Percentiles rank a stretch among this genome's conserved stretches.
phyloP scores from a whole-genome alignment of 2,329 filamentous ascomycete genomes.

The Ascochyta clinopodiicola region DNA sequence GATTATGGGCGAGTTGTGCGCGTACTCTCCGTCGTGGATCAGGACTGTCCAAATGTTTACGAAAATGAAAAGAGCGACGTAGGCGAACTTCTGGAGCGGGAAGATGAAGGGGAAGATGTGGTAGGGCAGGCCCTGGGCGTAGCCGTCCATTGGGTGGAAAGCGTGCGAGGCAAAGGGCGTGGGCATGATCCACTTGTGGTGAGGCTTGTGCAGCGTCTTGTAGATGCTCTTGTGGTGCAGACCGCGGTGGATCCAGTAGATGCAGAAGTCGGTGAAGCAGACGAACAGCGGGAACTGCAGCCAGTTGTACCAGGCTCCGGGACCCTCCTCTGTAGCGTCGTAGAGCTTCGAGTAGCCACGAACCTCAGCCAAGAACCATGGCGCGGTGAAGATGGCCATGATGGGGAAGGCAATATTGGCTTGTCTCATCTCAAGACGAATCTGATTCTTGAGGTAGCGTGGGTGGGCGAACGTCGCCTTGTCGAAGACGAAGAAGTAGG shows the following conservation, averaged over 20 bases:
- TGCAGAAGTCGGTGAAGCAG: conserved; percentile 84
- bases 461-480: conserved; percentile 88
- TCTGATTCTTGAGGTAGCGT: conserved; percentile 94
- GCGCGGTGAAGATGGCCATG: conserved; percentile 82
- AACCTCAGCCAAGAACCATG: conserved; percentile 83
- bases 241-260: conserved; percentile 90
- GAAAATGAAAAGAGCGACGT: conserved; percentile 84
- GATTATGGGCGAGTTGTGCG: conserved; percentile 86
- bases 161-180: conserved; percentile 91
- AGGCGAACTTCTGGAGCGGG: conserved; percentile 89
- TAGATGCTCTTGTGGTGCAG: conserved; percentile 83
- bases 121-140: conserved; percentile 86
- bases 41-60: conserved; percentile 98
- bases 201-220: conserved; percentile 91
- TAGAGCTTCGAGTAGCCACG: conserved; percentile 88
- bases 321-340: conserved; percentile 76
- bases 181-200: conserved; percentile 99
- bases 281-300: conserved; percentile 89
- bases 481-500: conserved; percentile 90
- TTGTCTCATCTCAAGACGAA: conserved; percentile 83
- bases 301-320: conserved; percentile 78
- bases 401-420: conserved; percentile 76
- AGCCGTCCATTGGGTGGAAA: conserved; percentile 94
- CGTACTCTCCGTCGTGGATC: conserved; percentile 95
- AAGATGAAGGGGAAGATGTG: conserved; percentile 93